These are phyloP conservation scores for Colletotrichum sp. DNA, from an alignment of 2,329 filamentous ascomycete genomes.

Conservation along the genomic window DNA sequence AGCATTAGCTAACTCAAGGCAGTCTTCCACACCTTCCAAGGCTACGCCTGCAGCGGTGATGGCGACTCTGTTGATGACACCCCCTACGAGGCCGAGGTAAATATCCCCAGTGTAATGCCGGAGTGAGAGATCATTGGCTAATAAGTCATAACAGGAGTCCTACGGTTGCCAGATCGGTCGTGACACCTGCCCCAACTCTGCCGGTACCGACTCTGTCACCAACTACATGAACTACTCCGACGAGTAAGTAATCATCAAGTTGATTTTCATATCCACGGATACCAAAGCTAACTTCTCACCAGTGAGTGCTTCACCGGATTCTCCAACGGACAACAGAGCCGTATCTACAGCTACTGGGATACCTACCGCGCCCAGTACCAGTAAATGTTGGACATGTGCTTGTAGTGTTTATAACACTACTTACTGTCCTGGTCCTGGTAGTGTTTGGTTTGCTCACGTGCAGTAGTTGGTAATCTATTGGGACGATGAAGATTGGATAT, in stretches of 20 bases:
- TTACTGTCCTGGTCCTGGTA: not conserved
- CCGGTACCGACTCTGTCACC: conserved; percentile 39
- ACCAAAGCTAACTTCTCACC: not conserved
- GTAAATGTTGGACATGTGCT: not conserved
- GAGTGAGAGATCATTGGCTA: not conserved
- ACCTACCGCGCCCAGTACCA: conserved; percentile 27
- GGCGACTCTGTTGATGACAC: conserved; percentile 48
- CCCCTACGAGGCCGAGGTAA: conserved; percentile 35
- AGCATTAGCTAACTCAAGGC: not conserved
- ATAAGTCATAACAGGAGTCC: conserved; percentile 5
- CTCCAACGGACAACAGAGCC: conserved; percentile 41
- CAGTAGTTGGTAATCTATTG: not conserved
- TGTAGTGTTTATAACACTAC: not conserved
- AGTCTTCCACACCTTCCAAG: conserved; percentile 52
- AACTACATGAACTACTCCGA: conserved; percentile 47
- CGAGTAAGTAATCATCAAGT: conserved; percentile 35
- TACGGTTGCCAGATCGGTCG: conserved; percentile 39
- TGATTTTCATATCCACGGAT: not conserved
- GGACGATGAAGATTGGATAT: not conserved
- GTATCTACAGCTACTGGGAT: conserved; percentile 33
- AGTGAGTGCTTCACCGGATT: conserved; percentile 49
- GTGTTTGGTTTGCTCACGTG: not conserved
- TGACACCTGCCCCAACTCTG: conserved; percentile 36
- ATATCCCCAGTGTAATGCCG: rapidly evolving
- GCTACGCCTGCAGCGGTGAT: conserved; percentile 35